phyloP scores from a whole-genome alignment of 345 rosid genomes.

The Eucalyptus caleyi region DNA sequence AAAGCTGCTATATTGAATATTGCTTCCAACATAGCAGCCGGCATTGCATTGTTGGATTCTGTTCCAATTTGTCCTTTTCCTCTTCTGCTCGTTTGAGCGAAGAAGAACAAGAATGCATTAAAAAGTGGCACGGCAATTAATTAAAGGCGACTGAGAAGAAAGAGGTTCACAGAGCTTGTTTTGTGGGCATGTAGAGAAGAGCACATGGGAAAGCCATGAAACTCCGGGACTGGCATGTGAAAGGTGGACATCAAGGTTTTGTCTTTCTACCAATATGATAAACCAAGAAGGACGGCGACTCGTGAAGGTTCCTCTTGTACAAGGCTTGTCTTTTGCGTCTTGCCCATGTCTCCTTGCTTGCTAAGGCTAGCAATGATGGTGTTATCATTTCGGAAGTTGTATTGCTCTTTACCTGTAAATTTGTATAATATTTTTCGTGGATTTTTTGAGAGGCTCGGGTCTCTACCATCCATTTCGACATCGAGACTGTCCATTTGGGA shows the following conservation, averaged over 20 bases:
- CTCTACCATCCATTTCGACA: not conserved
- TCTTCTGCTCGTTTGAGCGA: not conserved
- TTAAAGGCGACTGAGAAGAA: not conserved
- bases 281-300: not conserved
- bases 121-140: not conserved
- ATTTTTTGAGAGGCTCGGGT: not conserved
- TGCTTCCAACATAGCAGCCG: conserved; percentile 9
- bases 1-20: conserved; percentile 1
- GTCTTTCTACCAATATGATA: not conserved
- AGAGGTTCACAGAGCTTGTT: not conserved
- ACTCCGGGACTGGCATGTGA: conserved; percentile 16
- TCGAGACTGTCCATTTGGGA: not conserved
- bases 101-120: not conserved
- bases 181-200: conserved; percentile 17
- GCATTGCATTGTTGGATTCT: not conserved
- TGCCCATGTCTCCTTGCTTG: not conserved
- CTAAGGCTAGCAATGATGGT: not conserved
- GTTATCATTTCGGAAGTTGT: not conserved
- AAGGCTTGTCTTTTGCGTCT: conserved; percentile 1
- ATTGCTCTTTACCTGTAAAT: not conserved
- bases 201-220: conserved; percentile 22
- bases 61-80: not conserved
- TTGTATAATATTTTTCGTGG: not conserved
- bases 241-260: conserved; percentile 14
- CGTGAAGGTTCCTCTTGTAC: conserved; percentile 10